These are phyloP conservation scores for Grosmannia clavigera DNA, from an alignment of 2,329 filamentous ascomycete species.

Conservation along the genomic window DNA sequence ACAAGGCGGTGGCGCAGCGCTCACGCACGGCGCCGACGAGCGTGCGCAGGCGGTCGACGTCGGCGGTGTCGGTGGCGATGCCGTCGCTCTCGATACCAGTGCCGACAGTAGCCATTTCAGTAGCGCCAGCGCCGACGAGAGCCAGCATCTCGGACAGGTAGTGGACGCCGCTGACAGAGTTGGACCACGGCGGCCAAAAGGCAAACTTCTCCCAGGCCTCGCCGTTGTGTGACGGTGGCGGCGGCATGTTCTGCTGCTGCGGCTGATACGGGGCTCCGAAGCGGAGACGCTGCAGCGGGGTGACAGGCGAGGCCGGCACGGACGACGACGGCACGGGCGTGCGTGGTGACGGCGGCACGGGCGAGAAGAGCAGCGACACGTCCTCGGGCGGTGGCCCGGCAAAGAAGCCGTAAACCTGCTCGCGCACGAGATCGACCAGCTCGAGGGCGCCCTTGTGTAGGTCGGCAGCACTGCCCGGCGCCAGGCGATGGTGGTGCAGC, in stretches of 20 bases:
- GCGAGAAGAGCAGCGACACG: constrained; percentile 75
- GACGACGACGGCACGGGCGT: constrained; percentile 45
- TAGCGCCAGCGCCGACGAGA: constrained; percentile 74
- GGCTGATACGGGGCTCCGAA: constrained; percentile 11
- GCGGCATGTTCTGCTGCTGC: constrained; percentile 50
- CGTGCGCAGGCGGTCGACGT: constrained; percentile 59
- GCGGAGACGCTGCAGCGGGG: constrained; percentile 17
- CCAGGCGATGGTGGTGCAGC: constrained; percentile 66
- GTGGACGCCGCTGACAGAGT: constrained; percentile 82
- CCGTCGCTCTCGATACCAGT: too few species aligned
- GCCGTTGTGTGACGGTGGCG: constrained; percentile 63
- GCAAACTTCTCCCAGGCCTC: constrained; percentile 88
- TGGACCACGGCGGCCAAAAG: constrained; percentile 91
- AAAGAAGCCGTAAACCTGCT: constrained; percentile 72
- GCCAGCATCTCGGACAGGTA: constrained; percentile 75
- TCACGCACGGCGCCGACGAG: constrained; percentile 73
- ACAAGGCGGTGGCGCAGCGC: constrained; percentile 72
- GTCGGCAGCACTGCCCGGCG: constrained; percentile 54
- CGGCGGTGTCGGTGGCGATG: constrained; percentile 26
- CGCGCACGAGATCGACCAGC: constrained; percentile 69
- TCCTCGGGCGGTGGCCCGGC: constrained; percentile 82
- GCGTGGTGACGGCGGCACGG: constrained; percentile 55
- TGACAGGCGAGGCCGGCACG: constrained; percentile 50
- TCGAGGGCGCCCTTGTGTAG: constrained; percentile 70
- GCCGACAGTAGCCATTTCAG: constrained; percentile 66